Conservation (phyloP, 2,329 filamentous ascomycete genomes). For the Didymella sp. region DNA sequence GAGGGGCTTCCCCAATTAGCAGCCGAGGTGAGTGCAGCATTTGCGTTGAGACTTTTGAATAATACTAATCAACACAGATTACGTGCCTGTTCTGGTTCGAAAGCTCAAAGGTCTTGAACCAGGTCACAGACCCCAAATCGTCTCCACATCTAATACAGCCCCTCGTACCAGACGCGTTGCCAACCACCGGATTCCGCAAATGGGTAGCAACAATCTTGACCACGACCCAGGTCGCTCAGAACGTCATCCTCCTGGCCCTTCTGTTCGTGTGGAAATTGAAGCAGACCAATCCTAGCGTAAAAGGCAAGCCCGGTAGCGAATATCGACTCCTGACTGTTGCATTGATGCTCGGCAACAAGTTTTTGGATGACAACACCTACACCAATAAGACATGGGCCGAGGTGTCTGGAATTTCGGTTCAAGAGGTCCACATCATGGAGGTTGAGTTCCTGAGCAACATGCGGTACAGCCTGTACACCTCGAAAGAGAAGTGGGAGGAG, state of each 20-base stretch:
- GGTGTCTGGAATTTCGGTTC: slow-evolving; percentile 90
- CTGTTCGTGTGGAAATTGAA: slow-evolving; percentile 94
- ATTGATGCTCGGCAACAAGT: slow-evolving; percentile 98
- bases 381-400: slow-evolving; percentile 99
- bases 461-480: slow-evolving; percentile 89
- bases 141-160: slow-evolving; percentile 56
- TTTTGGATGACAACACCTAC: slow-evolving; percentile 98
- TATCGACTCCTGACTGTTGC: slow-evolving; percentile 92
- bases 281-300: slow-evolving; percentile 84
- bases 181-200: slow-evolving; percentile 82
- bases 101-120: slow-evolving; percentile 77
- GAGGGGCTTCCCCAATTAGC: slow-evolving; percentile 51
- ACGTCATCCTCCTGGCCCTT: slow-evolving; percentile 88
- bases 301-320: slow-evolving; percentile 91
- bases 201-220: slow-evolving; percentile 92
- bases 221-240: slow-evolving; percentile 95
- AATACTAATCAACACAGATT: slow-evolving; percentile 63
- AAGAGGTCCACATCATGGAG: slow-evolving; percentile 98
- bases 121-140: slow-evolving; percentile 69
- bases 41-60: slow-evolving; percentile 1
- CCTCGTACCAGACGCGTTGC: slow-evolving; percentile 75
- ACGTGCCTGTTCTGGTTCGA: slow-evolving; percentile 99
- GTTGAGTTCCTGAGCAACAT: slow-evolving; percentile 99
- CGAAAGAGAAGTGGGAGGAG: slow-evolving; percentile 81
- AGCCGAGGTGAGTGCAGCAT: slow-evolving; percentile 44